phyloP scores from a whole-genome alignment of 495 filamentous ascomycete genomes.

The Penicillium paradoxum region DNA sequence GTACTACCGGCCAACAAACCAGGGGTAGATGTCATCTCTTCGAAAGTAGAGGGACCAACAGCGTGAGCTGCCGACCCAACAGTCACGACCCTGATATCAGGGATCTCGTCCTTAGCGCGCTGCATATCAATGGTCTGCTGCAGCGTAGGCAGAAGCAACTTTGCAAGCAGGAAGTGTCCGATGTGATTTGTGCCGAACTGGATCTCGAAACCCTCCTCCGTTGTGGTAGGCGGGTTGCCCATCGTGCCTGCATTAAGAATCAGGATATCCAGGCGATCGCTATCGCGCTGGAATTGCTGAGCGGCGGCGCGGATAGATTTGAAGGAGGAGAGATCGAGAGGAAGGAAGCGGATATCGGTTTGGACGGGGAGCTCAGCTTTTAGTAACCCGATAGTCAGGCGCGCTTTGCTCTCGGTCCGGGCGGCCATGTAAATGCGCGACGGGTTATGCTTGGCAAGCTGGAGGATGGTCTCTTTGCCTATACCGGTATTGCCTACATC shows the following conservation, averaged over 20 bases:
- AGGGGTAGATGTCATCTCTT: constrained; percentile 41
- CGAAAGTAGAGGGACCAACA: constrained; percentile 47
- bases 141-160: constrained; percentile 56
- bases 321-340: constrained; percentile 50
- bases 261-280: constrained; percentile 56
- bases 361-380: constrained; percentile 37
- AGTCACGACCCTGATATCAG: constrained; percentile 25
- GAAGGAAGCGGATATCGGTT: constrained; percentile 44
- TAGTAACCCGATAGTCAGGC: constrained; percentile 47
- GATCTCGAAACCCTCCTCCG: constrained; percentile 77
- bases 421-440: constrained; percentile 60
- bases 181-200: constrained; percentile 60
- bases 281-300: constrained; percentile 39
- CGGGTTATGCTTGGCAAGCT: constrained; percentile 57
- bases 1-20: constrained; percentile 28
- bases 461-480: constrained; percentile 58
- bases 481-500: constrained; percentile 58
- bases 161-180: constrained; percentile 55
- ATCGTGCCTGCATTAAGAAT: constrained; percentile 56
- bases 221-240: constrained; percentile 45
- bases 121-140: constrained; percentile 38
- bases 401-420: constrained; percentile 49
- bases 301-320: constrained; percentile 47
- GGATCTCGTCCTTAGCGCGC: constrained; percentile 16
- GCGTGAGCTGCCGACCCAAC: constrained; percentile 39